These are phyloP conservation scores for Erythrobasidium hasegawianum DNA, from an alignment of 1,284 basidiomycete genomes.

Conservation along the genomic window DNA sequence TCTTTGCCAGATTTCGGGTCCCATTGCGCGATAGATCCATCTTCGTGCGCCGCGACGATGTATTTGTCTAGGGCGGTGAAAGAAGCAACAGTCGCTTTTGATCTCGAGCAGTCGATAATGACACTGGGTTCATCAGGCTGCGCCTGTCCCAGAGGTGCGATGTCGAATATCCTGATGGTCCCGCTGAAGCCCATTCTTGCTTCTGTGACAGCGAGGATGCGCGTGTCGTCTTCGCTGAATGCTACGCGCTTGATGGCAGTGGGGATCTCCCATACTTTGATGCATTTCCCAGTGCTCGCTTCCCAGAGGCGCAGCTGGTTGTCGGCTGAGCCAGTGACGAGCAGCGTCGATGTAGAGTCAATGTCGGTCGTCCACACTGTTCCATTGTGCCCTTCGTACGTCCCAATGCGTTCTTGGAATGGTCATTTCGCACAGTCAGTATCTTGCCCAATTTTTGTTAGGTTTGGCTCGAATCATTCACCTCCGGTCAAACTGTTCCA, in stretches of 20 bases:
- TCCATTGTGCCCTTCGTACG: slow-evolving; percentile 94
- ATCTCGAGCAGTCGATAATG: slow-evolving; percentile 83
- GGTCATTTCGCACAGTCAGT: too few species aligned
- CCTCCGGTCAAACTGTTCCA: slow-evolving; percentile 55
- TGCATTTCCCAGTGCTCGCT: slow-evolving; percentile 82
- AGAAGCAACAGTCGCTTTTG: slow-evolving; percentile 91
- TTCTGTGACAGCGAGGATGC: slow-evolving; percentile 87
- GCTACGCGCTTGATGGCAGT: slow-evolving; percentile 95
- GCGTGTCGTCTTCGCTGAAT: slow-evolving; percentile 78
- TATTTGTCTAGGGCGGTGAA: slow-evolving; percentile 75
- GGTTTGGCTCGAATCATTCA: too few species aligned
- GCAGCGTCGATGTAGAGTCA: slow-evolving; percentile 78
- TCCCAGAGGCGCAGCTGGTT: slow-evolving; percentile 91
- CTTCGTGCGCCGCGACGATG: slow-evolving; percentile 92
- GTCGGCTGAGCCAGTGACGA: slow-evolving; percentile 81
- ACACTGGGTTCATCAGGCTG: slow-evolving; percentile 66
- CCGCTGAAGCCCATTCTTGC: slow-evolving; percentile 85
- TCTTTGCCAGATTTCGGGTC: slow-evolving; percentile 74
- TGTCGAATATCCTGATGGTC: slow-evolving; percentile 80
- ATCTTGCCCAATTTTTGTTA: too few species aligned
- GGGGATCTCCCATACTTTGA: slow-evolving; percentile 88
- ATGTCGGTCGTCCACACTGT: slow-evolving; percentile 95
- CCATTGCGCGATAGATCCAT: slow-evolving; percentile 83
- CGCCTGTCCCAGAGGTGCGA: slow-evolving; percentile 69
- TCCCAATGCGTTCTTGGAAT: slow-evolving; percentile 84